These are phyloP conservation scores for Colletotrichum kahawae DNA, from an alignment of 2,329 filamentous ascomycete species.

Conservation along the genomic window DNA sequence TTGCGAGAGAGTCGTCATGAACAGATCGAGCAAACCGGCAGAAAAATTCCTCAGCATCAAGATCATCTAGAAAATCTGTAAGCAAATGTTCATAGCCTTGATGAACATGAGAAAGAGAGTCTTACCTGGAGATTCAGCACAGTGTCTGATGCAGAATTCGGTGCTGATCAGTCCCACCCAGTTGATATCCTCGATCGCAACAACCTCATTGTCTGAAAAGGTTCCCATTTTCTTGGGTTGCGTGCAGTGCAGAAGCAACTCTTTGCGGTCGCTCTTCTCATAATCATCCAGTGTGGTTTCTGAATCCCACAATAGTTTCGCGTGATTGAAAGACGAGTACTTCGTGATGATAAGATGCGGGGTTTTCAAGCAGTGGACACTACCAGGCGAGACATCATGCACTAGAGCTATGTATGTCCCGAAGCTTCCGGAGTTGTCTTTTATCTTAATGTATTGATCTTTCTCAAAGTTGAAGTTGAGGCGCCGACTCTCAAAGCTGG, in stretches of 20 bases:
- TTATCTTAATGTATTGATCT: neutral
- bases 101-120: neutral
- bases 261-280: neutral
- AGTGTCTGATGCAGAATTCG: neutral
- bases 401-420: neutral
- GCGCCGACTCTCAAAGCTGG: neutral
- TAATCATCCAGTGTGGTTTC: fast-evolving
- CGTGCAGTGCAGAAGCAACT: neutral
- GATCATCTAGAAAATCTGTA: neutral
- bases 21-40: neutral
- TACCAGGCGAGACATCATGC: neutral
- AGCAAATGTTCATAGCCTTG: neutral
- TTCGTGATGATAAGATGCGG: neutral
- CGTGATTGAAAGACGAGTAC: neutral
- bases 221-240: neutral
- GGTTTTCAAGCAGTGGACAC: neutral
- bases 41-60: neutral
- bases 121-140: neutral
- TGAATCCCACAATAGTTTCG: fast-evolving
- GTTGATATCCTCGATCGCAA: neutral
- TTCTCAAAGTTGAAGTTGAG: neutral
- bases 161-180: fast-evolving
- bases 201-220: neutral
- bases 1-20: fast-evolving
- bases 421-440: fast-evolving